Base-by-base conservation (phyloP, 78 protist species). In the Dictyostelium firmibasis region DNA sequence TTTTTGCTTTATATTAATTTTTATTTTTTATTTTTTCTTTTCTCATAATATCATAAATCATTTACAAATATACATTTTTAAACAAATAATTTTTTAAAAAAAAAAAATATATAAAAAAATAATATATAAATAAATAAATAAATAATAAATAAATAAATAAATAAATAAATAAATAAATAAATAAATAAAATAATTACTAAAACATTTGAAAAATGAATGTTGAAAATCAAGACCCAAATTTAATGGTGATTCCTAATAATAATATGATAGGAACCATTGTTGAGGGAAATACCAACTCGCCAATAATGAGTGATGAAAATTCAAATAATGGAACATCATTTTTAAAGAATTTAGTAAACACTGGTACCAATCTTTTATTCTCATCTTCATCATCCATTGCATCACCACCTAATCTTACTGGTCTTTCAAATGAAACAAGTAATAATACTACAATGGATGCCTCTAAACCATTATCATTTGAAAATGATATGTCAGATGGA, bases 401-500 rank as follows among this genome's bases (percentile, higher is more conserved):
- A 72, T 72, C 79, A 14, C 79, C 79, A 33, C 79, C 79, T 16
- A 67, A 57, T 57, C 67, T 57, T 20, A 20, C 11, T 20, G 67
- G 67, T 7, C 27, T 57, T 20, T 20, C 67, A 57, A 20, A 57
- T 20, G 67, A 57, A 16, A 0, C 62, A 13, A 25, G 3, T 13
- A 67, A 10, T 27, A 64, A 64, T 27, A 67, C 7, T 27, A 64
- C 43, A 72, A 11, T 16, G 27, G 27, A 33, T 27, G 10, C 31
- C 0, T 7, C 75, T 3, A 67, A 67, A 11, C 35, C 79, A 13
- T 41, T 82, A 57, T 31, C 86, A 29, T 82, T 82, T 82, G 27
- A 69, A 29, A 84, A 84, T 38, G 93, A 87, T 69, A 78, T 89
- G 88, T 81, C 78, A 10, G 94, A 89, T 10, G 94, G 94, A 2